Evolutionary conservation across 352 stramenopile species (phyloP), one percentile per base, ranked within the genome.

Genomic region (Globisporangium acanthophoron): DNA sequence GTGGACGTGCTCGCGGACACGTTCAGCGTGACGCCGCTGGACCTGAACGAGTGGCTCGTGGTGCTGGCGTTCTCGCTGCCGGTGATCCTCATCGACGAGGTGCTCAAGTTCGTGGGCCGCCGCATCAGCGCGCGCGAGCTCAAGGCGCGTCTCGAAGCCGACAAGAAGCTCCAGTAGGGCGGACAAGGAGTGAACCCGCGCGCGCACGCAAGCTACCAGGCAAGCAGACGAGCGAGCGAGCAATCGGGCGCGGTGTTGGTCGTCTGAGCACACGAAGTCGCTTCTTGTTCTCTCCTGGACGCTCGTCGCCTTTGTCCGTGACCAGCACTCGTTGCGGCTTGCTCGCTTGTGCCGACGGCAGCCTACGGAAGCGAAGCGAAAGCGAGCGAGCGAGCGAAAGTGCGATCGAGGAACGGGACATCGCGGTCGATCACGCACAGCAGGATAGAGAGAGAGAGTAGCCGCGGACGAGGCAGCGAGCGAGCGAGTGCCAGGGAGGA

Each of bases 1-100:
- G 82, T 97, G 40, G 88, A 96, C 50, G 80, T 91, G 61, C 76
- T 98, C 57, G 89, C 90, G 4, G 82, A 94, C 47, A 97, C 96
- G 55, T 98, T 98, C 67, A 93, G 82, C 59, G 90, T 98, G 12
- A 96, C 88, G 60, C 91, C 92, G 35, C 70, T 98, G 58, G 81
- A 94, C 62, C 76, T 90, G 29, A 81, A 96, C 66, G 93, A 98
- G 67, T 98, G 92, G 93, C 66, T 95, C 21, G 62, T 97, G 52
- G 92, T 98, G 54, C 68, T 98, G 37, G 73, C 75, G 45, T 97
- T 98, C 64, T 97, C 93, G 35, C 56, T 97, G 48, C 88, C 92
- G 3, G 93, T 98, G 15, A 93, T 98, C 65, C 50, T 98, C 21
- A 97, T 98, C 61, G 94, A 98, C 64, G 94, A 98, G 69, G 80